These are phyloP conservation scores for Geotrichum fermentans DNA, from an alignment of 1,139 yeast genomes.

Conservation along the genomic window DNA sequence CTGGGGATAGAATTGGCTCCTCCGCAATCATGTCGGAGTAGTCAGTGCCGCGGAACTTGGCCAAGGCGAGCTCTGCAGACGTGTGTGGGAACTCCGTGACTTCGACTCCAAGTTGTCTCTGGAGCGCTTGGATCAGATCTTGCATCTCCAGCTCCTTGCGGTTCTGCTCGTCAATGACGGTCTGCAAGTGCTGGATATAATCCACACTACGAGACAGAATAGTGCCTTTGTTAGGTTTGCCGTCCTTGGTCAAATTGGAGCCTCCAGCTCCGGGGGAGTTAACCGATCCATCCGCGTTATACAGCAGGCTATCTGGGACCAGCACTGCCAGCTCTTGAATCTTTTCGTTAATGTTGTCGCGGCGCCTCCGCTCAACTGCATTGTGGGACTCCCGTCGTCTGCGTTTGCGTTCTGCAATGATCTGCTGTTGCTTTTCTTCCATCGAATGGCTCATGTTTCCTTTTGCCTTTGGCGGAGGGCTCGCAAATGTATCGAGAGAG, in stretches of 20 bases:
- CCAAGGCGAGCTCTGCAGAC: conserved; percentile 73
- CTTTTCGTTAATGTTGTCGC: conserved; percentile 85
- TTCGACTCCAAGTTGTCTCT: conserved; percentile 41
- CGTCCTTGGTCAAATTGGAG: conserved; percentile 63
- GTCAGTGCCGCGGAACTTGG: conserved; percentile 44
- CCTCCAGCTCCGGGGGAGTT: conserved; percentile 8
- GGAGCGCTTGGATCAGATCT: conserved; percentile 53
- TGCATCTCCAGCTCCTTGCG: conserved; percentile 72
- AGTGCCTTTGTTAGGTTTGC: conserved; percentile 91
- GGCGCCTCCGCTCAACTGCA: conserved; percentile 58
- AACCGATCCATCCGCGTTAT: conserved; percentile 8
- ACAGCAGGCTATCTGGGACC: conserved; percentile 63
- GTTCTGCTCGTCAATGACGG: conserved; percentile 51
- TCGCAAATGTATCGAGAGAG: conserved; percentile 12
- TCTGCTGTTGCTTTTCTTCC: conserved; percentile 15
- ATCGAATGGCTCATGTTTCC: conserved; percentile 5
- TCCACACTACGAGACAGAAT: conserved; percentile 80
- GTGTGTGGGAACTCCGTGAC: conserved; percentile 58
- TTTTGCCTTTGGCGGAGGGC: conserved; percentile 17
- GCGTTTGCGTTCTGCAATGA: conserved; percentile 36
- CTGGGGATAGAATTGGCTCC: conserved; percentile 7
- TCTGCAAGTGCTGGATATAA: conserved; percentile 69
- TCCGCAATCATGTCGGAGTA: conserved; percentile 29
- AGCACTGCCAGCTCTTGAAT: conserved; percentile 72
- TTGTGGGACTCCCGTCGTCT: conserved; percentile 45